These are phyloP conservation scores for Fusarium dlaminii DNA, from an alignment of 2,329 filamentous ascomycete species.

Conservation along the genomic window DNA sequence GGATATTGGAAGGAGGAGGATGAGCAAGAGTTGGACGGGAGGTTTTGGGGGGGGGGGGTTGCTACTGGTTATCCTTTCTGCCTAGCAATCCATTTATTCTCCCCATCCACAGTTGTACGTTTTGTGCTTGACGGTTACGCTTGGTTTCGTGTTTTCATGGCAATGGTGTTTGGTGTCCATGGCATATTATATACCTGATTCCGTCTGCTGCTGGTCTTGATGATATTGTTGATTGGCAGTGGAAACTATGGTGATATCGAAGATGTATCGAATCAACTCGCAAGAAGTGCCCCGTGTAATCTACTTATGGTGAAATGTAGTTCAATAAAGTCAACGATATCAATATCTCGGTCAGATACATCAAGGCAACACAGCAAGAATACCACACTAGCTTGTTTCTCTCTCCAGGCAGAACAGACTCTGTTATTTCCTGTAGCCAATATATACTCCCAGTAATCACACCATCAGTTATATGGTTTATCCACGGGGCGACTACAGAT, in stretches of 20 bases:
- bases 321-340: neutral
- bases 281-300: neutral
- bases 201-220: constrained; percentile 25
- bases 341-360: neutral
- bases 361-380: neutral
- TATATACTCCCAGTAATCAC: neutral
- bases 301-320: neutral
- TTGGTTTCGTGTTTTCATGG: constrained; percentile 46
- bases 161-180: constrained; percentile 48
- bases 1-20: constrained; percentile 6
- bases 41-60: constrained; percentile 20
- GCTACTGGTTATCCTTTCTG: constrained; percentile 28
- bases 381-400: neutral
- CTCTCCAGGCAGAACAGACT: neutral
- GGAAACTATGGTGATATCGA: neutral
- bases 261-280: neutral
- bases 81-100: constrained; percentile 40
- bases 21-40: constrained; percentile 4
- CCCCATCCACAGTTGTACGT: constrained; percentile 30
- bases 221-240: neutral
- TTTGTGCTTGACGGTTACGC: constrained; percentile 26
- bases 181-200: constrained; percentile 47
- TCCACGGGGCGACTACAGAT: neutral
- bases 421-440: neutral
- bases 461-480: neutral